Evolutionary conservation across 2,329 filamentous ascomycete genomes (phyloP), one percentile per base, ranked within the genome.

Genomic region (Aspergillus cejpii): DNA sequence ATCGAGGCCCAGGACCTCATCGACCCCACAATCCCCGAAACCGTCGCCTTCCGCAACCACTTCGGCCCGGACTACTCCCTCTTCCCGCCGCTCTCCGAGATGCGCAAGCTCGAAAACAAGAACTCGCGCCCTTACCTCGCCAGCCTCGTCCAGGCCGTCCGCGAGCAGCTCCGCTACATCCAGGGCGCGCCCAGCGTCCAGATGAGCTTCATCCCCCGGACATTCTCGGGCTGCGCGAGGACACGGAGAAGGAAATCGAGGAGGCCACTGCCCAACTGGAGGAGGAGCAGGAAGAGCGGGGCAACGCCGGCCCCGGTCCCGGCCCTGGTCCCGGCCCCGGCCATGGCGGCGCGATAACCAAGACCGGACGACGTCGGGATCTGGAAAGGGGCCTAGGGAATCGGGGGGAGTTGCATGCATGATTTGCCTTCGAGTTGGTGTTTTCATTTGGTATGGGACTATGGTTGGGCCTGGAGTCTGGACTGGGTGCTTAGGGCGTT

Each of bases 21-120:
- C 51, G 72, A 79, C 62, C 78, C 84, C 14, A 77, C 80, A 10
- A 83, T 97, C 21, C 91, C 92, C 0, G 70, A 79, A 27, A 83
- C 94, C 58, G 81, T 91, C 6, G 87, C 89, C 0, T 94, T 91
- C 74, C 81, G 89, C 46, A 83, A 87, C 51, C 89, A 94, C 51
- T 98, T 98, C 69, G 81, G 86, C 37, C 84, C 88, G 33, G 86
- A 92, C 50, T 89, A 91, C 58, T 84, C 84, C 19, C 78, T 98
- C 11, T 92, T 96, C 61, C 92, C 92, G 0, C 84, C 86, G 3
- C 77, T 97, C 57, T 91, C 89, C 39, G 84, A 91, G 55, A 71
- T 75, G 51, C 67, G 71, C 28, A 75, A 75, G 33, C 76, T 81
- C 45, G 81, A 83, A 60, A 96, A 96, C 62, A 80, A 84, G 57